A percentile compares a stretch with the other conserved stretches of the same genome.
Conservation (phyloP, 129 eudicot genomes). For the Centrapalus pauciflorus region DNA sequence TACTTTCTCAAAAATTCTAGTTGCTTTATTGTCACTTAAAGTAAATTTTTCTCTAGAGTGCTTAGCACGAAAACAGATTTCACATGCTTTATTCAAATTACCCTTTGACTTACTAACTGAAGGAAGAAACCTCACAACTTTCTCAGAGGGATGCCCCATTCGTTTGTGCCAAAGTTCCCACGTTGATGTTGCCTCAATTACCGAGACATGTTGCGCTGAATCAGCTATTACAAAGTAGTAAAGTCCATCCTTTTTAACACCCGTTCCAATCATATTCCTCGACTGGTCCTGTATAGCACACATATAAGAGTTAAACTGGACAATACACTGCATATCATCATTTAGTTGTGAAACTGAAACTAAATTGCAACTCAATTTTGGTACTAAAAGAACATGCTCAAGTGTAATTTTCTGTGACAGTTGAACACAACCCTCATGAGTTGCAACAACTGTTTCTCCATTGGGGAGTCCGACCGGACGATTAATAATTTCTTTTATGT, state of each 20-base stretch:
- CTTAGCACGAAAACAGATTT: constrained; percentile 11
- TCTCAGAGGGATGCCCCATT: constrained; percentile 14
- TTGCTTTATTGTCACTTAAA: background rate
- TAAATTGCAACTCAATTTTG: no score
- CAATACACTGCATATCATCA: background rate
- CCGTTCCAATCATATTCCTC: background rate
- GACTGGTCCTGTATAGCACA: background rate
- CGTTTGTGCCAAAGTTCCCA: constrained; percentile 18
- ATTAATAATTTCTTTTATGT: background rate
- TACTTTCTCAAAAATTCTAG: constrained; percentile 5
- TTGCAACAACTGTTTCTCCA: background rate
- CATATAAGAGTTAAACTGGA: background rate
- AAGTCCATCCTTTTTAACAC: constrained; percentile 2
- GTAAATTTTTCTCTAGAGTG: constrained; percentile 8
- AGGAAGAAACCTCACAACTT: constrained; percentile 13
- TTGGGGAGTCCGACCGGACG: background rate
- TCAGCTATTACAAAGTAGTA: background rate
- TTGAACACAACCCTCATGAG: background rate
- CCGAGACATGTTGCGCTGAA: background rate
- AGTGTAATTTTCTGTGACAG: background rate
- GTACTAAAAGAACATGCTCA: background rate
- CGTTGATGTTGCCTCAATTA: background rate
- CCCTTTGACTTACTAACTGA: background rate
- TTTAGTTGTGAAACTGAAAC: background rate
- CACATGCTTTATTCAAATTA: constrained; percentile 9